Base-by-base conservation (phyloP, 495 filamentous ascomycete species). In the Aspergillus campestris region DNA sequence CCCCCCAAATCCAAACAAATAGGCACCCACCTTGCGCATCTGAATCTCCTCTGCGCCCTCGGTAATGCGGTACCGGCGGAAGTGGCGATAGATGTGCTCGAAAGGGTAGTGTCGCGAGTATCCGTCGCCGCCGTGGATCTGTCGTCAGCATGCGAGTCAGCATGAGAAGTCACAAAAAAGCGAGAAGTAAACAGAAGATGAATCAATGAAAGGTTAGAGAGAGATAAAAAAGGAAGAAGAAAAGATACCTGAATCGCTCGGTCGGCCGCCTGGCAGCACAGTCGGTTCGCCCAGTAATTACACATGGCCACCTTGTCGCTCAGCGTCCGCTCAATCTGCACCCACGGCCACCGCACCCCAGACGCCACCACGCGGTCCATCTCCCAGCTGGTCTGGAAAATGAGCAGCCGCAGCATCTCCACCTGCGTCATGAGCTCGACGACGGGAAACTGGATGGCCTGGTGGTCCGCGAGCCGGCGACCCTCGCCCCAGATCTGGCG, bases 231-330 rank as follows among this genome's bases (percentile, higher is more conserved):
- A 34, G 11, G 24, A 12, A 47, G 31, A 7, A 13, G 7, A 6
- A 14, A 31, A 51, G 38, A n/a, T 42, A 66, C 69, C 58, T 81
- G 77, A 24, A 81, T 81, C 6, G 78, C 79, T 36, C 69, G 58
- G 55, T 82, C 79, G 6, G 79, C 77, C 31, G 78, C 75, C 52
- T 81, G 64, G 31, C 69, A 75, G 34, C 71, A 76, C 8, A 81
- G 56, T 33, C 75, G 57, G 52, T 81, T 80, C 1, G 72, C 79
- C 72, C 75, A 81, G 56, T 78, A 82, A 54, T 80, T 81, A 56
- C 78, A 81, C 79, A 82, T 81, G 42, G 60, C 65, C 9, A 82
- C 74, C 50, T 77, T 71, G 49, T 77, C 74, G 14, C 73, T 72
- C 7, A 82, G 56, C 38, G 61, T 59, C 44, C 59, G 60, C 62